Evolutionary conservation across 2,329 filamentous ascomycete genomes (phyloP), one percentile per base, ranked within the genome.

Genomic region (Botrytis hyacinthi): DNA sequence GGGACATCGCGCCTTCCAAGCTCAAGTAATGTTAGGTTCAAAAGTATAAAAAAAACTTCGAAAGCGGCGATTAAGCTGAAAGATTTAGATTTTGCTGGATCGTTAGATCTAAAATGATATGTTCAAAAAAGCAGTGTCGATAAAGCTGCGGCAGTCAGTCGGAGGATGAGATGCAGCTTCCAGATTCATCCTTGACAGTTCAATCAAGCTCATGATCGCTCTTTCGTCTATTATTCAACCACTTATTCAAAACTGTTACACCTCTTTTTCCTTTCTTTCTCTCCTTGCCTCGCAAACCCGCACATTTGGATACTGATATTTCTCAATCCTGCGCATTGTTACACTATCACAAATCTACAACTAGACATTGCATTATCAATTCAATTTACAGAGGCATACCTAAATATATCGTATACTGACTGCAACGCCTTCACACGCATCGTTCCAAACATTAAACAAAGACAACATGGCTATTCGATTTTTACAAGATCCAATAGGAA

Each of bases 281-380:
- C 37, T 48, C 4, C 1, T n/a, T 42, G 5, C 20, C 6, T 57
- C n/a, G 7, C 1, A 29, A 44, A 14, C 7, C 20, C 18, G 37
- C 48, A 57, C 10, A 57, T 32, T 57, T 72, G 70, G 70, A 72
- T 72, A 72, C 37, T 46, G 54, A 35, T 60, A 60, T 35, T 44
- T 46, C 37, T 66, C n/a, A 40, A 40, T 40, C 37, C 46, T 42
- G 59, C 46, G 48, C 60, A 72, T 66, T 37, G 59, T 72, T 72
- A 72, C 26, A 71, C n/a, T 35, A 29, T 51, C 37, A 57, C 18
- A 66, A 57, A 20, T 57, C 37, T 32, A 54, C 54, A 46, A 57
- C 5, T 35, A 67, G 60, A 72, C 35, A 66, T 51, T 72, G 37
- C 37, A 66, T 67, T 35, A 71, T 71, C 44, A n/a, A 51, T 18